These are phyloP conservation scores for Flaveria floridana DNA, from an alignment of 140 eudicot genomes.

Conservation along the genomic window DNA sequence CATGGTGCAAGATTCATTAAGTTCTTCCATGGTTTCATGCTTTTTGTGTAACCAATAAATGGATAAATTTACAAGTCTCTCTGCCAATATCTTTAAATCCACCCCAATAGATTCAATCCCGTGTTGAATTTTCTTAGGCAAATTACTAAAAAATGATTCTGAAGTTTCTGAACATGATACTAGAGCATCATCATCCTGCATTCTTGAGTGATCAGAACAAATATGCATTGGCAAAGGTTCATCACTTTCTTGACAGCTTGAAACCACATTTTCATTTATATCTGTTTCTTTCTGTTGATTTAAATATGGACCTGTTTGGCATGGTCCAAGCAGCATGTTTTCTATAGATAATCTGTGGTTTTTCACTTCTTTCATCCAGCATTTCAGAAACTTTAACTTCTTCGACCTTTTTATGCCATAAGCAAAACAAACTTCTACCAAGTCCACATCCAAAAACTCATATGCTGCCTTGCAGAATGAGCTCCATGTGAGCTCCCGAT, in stretches of 20 bases:
- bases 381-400: constrained; percentile 78
- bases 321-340: constrained; percentile 26
- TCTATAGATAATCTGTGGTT: constrained; percentile 20
- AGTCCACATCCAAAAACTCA: constrained; percentile 48
- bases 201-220: constrained; percentile 37
- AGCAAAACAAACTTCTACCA: constrained; percentile 61
- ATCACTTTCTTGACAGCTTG: constrained; percentile 28
- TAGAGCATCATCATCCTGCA: constrained; percentile 35
- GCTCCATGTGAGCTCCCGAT: constrained; percentile 66
- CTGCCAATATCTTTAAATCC: constrained; percentile 73
- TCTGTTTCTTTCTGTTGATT: constrained; percentile 31
- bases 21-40: constrained; percentile 25
- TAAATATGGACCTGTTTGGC: constrained; percentile 25
- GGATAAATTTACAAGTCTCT: constrained; percentile 61
- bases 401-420: constrained; percentile 50
- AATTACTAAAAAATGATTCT: constrained; percentile 66
- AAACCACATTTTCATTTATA: constrained; percentile 26
- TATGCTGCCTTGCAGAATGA: constrained; percentile 63
- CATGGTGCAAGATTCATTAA: constrained; percentile 31
- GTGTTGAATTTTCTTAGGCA: constrained; percentile 59
- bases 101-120: constrained; percentile 66
- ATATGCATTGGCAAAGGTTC: constrained; percentile 24
- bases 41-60: constrained; percentile 52
- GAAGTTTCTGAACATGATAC: constrained; percentile 54
- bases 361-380: constrained; percentile 81